Percentiles rank a stretch among this genome's conserved stretches.
phyloP scores from a whole-genome alignment of 73 alveolate genomes.

The Halteria grandinella region DNA sequence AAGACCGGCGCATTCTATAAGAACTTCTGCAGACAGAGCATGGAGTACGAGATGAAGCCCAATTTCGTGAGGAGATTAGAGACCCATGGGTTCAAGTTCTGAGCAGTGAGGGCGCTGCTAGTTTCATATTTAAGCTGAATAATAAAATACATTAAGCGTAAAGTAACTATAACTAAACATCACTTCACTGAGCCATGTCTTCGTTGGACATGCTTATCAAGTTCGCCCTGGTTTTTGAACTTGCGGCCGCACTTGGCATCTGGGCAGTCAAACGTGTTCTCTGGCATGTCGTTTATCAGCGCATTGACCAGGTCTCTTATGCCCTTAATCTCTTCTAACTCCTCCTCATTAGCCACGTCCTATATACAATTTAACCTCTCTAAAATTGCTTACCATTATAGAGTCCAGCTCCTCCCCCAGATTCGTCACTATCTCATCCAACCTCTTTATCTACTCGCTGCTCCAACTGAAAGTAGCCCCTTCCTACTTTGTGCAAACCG shows the following conservation, averaged over 20 bases:
- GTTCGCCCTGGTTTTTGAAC: conserved; percentile 52
- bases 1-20: conserved; percentile 38
- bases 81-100: conserved; percentile 32
- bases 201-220: conserved; percentile 41
- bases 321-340: conserved; percentile 50
- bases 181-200: too few species aligned
- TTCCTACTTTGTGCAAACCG: conserved; percentile 31
- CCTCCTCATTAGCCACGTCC: conserved; percentile 71
- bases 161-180: too few species aligned
- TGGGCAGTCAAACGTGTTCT: conserved; percentile 50
- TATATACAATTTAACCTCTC: neutral
- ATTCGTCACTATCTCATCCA: conserved; percentile 56
- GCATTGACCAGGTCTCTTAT: conserved; percentile 53
- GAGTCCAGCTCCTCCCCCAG: conserved; percentile 72
- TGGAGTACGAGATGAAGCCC: conserved; percentile 3
- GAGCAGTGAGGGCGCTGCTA: neutral
- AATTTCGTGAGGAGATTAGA: neutral
- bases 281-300: conserved; percentile 67
- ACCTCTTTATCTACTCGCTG: conserved; percentile 30
- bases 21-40: conserved; percentile 9
- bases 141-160: too few species aligned
- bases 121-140: too few species aligned
- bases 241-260: conserved; percentile 54
- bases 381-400: conserved; percentile 48
- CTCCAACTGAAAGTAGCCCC: too few species aligned